These are phyloP conservation scores for Inonotus obliquus DNA, from an alignment of 1,284 basidiomycete genomes.

Conservation along the genomic window DNA sequence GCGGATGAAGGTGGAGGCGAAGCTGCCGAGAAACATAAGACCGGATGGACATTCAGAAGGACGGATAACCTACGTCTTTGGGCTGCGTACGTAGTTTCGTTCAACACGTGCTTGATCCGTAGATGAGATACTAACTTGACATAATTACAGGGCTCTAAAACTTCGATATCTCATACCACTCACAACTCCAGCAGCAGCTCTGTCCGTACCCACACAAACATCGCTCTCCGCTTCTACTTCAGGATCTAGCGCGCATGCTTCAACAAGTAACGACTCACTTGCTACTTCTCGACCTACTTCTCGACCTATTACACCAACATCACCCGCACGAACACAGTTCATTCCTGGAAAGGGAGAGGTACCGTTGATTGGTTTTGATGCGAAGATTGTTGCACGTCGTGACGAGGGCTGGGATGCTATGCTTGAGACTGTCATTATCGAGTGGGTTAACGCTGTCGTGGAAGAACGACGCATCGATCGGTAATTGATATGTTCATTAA, in stretches of 20 bases:
- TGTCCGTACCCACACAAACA: conserved; percentile 26
- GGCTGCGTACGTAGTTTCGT: conserved; percentile 58
- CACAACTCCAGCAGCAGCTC: conserved; percentile 42
- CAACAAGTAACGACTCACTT: conserved; percentile 22
- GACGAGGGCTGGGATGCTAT: conserved; percentile 79
- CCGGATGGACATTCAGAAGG: conserved; percentile 76
- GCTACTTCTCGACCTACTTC: conserved; percentile 24
- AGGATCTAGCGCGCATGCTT: background rate
- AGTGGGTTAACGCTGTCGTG: conserved; percentile 68
- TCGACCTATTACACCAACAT: conserved; percentile 25
- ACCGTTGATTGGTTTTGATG: conserved; percentile 55
- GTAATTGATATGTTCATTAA: conserved; percentile 5
- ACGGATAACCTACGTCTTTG: conserved; percentile 80
- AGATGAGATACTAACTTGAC: background rate
- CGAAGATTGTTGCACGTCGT: conserved; percentile 63
- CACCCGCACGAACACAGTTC: conserved; percentile 25
- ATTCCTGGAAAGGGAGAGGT: conserved; percentile 22
- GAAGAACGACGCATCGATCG: conserved; percentile 54
- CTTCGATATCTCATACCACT: conserved; percentile 74
- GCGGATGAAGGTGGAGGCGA: conserved; percentile 30
- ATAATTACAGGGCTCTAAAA: conserved; percentile 60
- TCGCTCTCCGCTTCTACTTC: conserved; percentile 18
- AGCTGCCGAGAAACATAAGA: conserved; percentile 34
- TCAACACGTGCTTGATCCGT: background rate
- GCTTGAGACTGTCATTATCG: conserved; percentile 56